Conservation (phyloP, 2,329 filamentous ascomycete genomes). For the Xylaria sp. region DNA sequence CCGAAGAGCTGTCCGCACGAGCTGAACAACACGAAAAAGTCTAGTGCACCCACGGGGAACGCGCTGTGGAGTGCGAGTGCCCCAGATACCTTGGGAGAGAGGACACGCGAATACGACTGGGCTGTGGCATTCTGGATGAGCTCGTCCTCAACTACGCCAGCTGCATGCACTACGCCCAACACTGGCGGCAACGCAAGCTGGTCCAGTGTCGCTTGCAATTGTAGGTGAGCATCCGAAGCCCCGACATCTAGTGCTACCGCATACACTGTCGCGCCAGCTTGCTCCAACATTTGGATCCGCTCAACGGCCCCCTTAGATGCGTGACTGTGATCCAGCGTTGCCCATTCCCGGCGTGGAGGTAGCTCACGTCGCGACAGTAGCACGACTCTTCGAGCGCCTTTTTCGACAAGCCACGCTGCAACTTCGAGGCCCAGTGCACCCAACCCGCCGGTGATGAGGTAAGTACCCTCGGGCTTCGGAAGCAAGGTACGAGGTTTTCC, state of each 20-base stretch:
- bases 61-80: constrained; percentile 34
- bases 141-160: constrained; percentile 46
- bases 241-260: constrained; percentile 45
- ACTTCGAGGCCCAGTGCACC: constrained; percentile 48
- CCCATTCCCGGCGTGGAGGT: constrained; percentile 44
- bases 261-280: constrained; percentile 40
- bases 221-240: constrained; percentile 28
- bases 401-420: constrained; percentile 45
- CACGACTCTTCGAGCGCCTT: constrained; percentile 48
- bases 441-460: constrained; percentile 48
- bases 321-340: background rate
- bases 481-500: constrained; percentile 22
- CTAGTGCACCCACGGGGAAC: constrained; percentile 40
- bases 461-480: constrained; percentile 46
- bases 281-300: constrained; percentile 42
- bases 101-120: constrained; percentile 40
- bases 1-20: constrained; percentile 43
- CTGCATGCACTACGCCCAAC: constrained; percentile 49
- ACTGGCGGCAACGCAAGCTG: constrained; percentile 46
- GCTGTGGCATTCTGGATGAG: constrained; percentile 42
- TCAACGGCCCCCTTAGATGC: constrained; percentile 26
- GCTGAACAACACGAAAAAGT: constrained; percentile 42
- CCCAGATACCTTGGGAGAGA: constrained; percentile 45
- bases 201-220: constrained; percentile 38
- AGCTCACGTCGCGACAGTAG: constrained; percentile 47